Base-by-base conservation (phyloP, 768 basidiomycete species). In the Lactarius quietus region DNA sequence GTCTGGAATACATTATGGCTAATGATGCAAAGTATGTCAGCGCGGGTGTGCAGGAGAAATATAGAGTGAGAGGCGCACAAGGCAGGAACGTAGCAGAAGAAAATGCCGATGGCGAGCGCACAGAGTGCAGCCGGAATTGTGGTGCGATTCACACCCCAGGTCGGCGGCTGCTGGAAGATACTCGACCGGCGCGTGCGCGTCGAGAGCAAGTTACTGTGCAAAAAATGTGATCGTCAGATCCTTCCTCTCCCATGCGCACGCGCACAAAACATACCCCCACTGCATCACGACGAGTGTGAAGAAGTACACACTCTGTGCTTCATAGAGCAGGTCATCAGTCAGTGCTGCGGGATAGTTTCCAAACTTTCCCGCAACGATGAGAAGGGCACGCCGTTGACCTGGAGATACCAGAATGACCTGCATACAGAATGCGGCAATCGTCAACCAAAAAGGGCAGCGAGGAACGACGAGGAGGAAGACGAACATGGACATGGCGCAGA, bases 281-380 rank as follows among this genome's bases (percentile, higher is more conserved):
- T 87, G 86, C 82, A 85, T 85, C 61, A 84, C 75, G 41, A 84
- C 78, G 7, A 85, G 74, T 18, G 81, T 79, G 70, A 81, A 80
- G 72, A 80, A 81, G 65, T 80, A 85, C 29, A 86, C 76, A 36
- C 78, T 81, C 72, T 86, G 84, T 6, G 84, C 84, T 31, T 76
- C 72, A 67, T 78, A 77, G 71, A 79, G 76, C 20, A 78, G 71
- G 35, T 80, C 78, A 28, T 76, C 69, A 54, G 78, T 77, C 26
- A 79, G 68, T 15, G 71, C 75, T 0, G 10, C 38, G 9, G 80
- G 78, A 57, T 76, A 78, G n/a, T 74, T 76, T 29, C 82, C 81
- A 65, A 81, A 86, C 26, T 78, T 77, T 43, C 82, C 73, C n/a
- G 76, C 76, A 84, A 69, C 2, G 76, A 74, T 15, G 79, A 80